Base-by-base conservation (phyloP, 73 alveolate species). In the Paramecium primaurelia region DNA sequence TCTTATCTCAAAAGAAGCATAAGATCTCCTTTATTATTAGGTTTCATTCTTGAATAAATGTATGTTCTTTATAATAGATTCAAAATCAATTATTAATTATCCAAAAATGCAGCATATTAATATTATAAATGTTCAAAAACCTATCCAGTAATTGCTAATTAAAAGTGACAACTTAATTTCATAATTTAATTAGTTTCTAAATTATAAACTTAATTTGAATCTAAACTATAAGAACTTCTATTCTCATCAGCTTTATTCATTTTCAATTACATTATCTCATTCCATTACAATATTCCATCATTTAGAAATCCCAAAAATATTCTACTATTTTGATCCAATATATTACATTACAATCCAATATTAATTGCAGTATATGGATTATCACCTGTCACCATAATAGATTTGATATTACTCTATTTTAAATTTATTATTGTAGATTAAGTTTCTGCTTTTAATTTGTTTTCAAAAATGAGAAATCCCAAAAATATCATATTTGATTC, bases 321-420 rank as follows among this genome's bases (percentile, higher is more conserved):
- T 40, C 93, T 86, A 44, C 77, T 54, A 22, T 92, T 93, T 64
- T 86, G 93, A 28, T 95, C 94, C 36, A 96, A 93, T 44, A 96
- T 94, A 26, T 96, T 94, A 58, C 97, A 90, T 58, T 92, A 38
- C 69, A 92, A 92, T 11, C 97, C 93, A 12, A 96, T 97, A 44
- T 96, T 86, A 8, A 94, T 71, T 1, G 96, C 97, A n/a, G 99
- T 96, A 58, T 94, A 86, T 49, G 94, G 93, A 88, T 96, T 93
- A 73, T 97, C 98, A 11, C 98, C 98, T 20, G 98, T 96, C 6
- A 95, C 96, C 93, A 95, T 95, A n/a, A 93, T 49, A 2, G 96
- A 71, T 58, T 94, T 44, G 5, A 96, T 80, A 10, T 77, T 93
- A 10, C 95, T 88, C 30, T 77, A 86, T 26, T 95, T 64, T 34